Evolutionary conservation across 108 stramenopile genomes (phyloP), one percentile per base, ranked within the genome.

Genomic region (Nitzschia sp.): DNA sequence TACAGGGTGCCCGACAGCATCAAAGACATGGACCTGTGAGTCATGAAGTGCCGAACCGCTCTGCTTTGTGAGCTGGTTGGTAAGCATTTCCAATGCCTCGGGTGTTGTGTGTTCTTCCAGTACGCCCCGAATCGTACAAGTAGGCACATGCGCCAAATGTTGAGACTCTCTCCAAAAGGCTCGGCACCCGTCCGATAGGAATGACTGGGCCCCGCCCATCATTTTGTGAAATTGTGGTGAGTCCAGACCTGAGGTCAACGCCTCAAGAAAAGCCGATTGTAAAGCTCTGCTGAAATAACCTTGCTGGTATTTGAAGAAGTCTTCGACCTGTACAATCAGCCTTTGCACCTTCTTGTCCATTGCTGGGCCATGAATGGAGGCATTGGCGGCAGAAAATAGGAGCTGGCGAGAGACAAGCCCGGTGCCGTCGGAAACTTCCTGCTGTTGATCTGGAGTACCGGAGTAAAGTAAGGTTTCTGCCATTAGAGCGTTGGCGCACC

Each of bases 161-260:
- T 95, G 91, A 3, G 90, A 88, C 78, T 95, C 94, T 26, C 94
- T 62, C 94, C 94, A 95, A 67, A 92, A 92, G 11, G 88, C 84
- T 34, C 77, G 81, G 34, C 82, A 77, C 45, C 88, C 91, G 35
- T 92, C 86, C 33, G 86, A 83, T 4, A 95, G 72, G 46, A 95
- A 92, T 9, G 75, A 68, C 36, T 84, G 75, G 0, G 86, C 87
- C 31, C 94, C 94, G 4, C 94, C 94, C 69, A 93, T 77, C 46
- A 85, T 78, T 35, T 95, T 95, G 57, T 93, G 91, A 66, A 95
- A 95, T 57, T 82, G 76, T 32, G 91, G 64, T 36, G 89, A 91
- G 74, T 93, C 94, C 51, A 95, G 65, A 21, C 74, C 49, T 35
- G 54, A 72, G 49, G 83, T 93, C 6, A 93, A 53, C 9, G 66